A percentile compares a stretch with the other conserved stretches of the same genome.
These are phyloP conservation scores for Limnomonas spitsbergensis DNA, from an alignment of 139 green algal species.

Conservation along the genomic window DNA sequence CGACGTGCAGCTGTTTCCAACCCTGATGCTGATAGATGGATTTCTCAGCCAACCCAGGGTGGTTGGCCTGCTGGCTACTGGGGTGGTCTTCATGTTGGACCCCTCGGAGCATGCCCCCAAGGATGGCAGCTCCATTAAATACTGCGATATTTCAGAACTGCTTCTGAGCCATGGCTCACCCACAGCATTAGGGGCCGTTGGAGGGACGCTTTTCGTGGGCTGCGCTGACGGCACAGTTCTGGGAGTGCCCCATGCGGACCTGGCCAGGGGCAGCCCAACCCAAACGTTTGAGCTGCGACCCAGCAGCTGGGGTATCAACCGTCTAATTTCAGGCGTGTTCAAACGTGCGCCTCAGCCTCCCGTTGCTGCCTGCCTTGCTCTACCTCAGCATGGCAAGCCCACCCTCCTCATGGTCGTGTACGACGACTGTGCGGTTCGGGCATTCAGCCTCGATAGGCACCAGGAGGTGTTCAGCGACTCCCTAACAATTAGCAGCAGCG, in stretches of 20 bases:
- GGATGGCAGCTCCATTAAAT: neutral
- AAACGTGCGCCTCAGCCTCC: constrained; percentile 23
- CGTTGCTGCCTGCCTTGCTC: constrained; percentile 11
- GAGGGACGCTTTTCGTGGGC: constrained; percentile 26
- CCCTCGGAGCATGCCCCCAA: neutral
- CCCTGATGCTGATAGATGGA: neutral
- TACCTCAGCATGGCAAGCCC: neutral
- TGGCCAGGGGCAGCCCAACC: constrained; percentile 10
- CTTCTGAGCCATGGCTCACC: constrained; percentile 29
- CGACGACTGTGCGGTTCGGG: constrained; percentile 34
- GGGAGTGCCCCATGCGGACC: constrained; percentile 16
- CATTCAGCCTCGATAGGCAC: constrained; percentile 22
- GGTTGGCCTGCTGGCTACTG: constrained; percentile 17
- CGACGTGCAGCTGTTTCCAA: constrained; percentile 18
- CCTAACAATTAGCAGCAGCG: neutral
- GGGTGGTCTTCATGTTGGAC: neutral
- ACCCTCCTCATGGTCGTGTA: constrained; percentile 35
- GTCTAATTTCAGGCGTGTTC: constrained; percentile 38
- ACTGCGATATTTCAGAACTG: constrained; percentile 24
- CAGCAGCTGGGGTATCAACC: constrained; percentile 36
- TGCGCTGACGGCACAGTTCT: constrained; percentile 32
- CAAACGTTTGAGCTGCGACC: constrained; percentile 27
- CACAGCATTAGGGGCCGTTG: constrained; percentile 26
- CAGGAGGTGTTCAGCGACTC: constrained; percentile 28
- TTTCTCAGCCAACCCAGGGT: neutral